Percentiles rank a stretch among this genome's conserved stretches.
Evolutionary conservation across 768 basidiomycete genomes (phyloP).

Genomic region (Clitopilus hobsonii): DNA sequence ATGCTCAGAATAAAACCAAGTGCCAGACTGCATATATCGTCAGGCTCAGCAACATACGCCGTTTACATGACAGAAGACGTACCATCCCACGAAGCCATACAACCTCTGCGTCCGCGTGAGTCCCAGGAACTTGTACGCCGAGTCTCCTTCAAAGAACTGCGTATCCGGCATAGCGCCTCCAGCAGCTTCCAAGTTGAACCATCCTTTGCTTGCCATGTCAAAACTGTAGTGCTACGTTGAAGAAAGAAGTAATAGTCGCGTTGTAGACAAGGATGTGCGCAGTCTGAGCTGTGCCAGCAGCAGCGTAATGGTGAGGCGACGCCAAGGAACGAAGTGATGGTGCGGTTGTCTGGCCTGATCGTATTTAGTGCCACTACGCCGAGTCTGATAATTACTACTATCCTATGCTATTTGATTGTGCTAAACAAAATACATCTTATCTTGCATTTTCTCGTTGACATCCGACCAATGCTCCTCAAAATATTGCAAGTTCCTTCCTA

Average conservation of each 20-base stretch:
- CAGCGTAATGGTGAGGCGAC: constrained; percentile 16
- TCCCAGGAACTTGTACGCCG: constrained; percentile 77
- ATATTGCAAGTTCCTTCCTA: constrained; percentile 19
- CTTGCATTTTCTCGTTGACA: constrained; percentile 21
- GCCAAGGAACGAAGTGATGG: not conserved
- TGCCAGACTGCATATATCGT: constrained; percentile 42
- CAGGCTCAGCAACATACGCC: not conserved
- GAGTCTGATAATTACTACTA: not conserved
- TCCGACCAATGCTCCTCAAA: constrained; percentile 28
- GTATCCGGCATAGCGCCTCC: constrained; percentile 63
- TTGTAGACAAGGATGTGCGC: constrained; percentile 1
- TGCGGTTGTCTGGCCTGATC: constrained; percentile 5
- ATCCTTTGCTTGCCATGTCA: constrained; percentile 60
- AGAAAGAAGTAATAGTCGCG: constrained; percentile 3
- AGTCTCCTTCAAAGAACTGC: constrained; percentile 84
- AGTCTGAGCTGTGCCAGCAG: constrained; percentile 29
- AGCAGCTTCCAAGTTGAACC: constrained; percentile 81
- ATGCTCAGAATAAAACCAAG: constrained; percentile 79
- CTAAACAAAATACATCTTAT: constrained; percentile 27
- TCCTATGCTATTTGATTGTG: not conserved
- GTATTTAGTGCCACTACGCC: no score
- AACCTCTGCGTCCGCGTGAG: constrained; percentile 76
- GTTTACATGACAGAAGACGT: constrained; percentile 17
- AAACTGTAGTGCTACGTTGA: constrained; percentile 3
- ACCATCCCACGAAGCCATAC: constrained; percentile 87